Percentiles rank a stretch among this genome's conserved stretches.
phyloP scores from a whole-genome alignment of 148 eudicot genomes.

The Hydrangea macrophylla region DNA sequence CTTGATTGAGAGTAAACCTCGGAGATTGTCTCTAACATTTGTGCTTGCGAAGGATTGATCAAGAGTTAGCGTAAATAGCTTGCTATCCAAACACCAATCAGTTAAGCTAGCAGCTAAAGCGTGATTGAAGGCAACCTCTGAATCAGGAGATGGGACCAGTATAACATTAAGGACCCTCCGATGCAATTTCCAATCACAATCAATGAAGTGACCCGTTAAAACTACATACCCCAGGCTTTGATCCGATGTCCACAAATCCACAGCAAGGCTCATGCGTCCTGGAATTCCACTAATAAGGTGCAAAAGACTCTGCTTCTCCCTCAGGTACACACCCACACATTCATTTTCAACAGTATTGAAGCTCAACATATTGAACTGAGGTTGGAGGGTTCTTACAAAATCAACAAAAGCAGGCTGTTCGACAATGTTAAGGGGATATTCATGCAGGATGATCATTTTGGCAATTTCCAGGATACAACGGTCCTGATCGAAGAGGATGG shows the following conservation, averaged over 20 bases:
- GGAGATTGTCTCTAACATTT: conserved; percentile 46
- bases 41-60: conserved; percentile 59
- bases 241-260: conserved; percentile 71
- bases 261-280: conserved; percentile 60
- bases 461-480: conserved; percentile 51
- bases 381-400: conserved; percentile 45
- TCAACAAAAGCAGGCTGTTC: conserved; percentile 47
- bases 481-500: conserved; percentile 45
- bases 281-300: conserved; percentile 45
- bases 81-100: conserved; percentile 68
- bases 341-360: conserved; percentile 25
- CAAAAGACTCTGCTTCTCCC: conserved; percentile 47
- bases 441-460: conserved; percentile 72
- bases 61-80: conserved; percentile 66
- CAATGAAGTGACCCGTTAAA: conserved; percentile 60
- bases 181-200: conserved; percentile 65
- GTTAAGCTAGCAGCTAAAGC: conserved; percentile 62
- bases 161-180: conserved; percentile 61
- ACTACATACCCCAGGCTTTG: conserved; percentile 53
- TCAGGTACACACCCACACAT: conserved; percentile 37
- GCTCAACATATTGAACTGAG: conserved; percentile 36
- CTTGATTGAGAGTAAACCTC: conserved; percentile 52
- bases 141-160: conserved; percentile 60
- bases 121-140: conserved; percentile 58
- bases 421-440: conserved; percentile 65